These are phyloP conservation scores for Miscanthus lutarioriparius DNA, from an alignment of 176 grass and related monocot genomes.

Conservation along the genomic window DNA sequence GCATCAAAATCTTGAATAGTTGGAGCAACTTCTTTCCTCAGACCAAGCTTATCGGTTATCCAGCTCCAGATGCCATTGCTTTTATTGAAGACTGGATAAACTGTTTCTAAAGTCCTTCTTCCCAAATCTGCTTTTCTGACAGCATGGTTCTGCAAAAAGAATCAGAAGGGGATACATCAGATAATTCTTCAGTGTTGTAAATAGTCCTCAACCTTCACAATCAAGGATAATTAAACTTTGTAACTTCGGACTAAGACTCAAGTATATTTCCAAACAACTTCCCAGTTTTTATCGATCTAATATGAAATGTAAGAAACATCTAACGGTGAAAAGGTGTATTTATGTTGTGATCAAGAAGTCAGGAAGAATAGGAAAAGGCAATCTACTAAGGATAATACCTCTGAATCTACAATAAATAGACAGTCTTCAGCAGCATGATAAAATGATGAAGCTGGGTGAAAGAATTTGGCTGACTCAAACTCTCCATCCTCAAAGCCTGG, in stretches of 20 bases:
- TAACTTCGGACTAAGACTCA: background rate
- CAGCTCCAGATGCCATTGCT: conserved; percentile 69
- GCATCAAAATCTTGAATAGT: conserved; percentile 44
- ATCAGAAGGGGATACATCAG: conserved; percentile 1
- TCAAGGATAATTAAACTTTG: background rate
- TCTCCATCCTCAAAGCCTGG: conserved; percentile 92
- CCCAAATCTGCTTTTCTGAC: conserved; percentile 84
- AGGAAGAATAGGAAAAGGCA: background rate
- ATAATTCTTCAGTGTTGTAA: conserved; percentile 12
- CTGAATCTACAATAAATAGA: conserved; percentile 89
- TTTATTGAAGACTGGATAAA: conserved; percentile 62
- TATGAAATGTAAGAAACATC: conserved; percentile 20
- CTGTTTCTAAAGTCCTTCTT: conserved; percentile 68
- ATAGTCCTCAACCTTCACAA: background rate
- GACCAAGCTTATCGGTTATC: conserved; percentile 82
- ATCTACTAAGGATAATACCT: conserved; percentile 53
- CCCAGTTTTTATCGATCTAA: conserved; percentile 2
- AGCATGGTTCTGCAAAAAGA: conserved; percentile 67
- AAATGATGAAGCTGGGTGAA: conserved; percentile 74
- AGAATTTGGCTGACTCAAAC: conserved; percentile 90
- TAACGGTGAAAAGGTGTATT: background rate
- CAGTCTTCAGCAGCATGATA: conserved; percentile 69
- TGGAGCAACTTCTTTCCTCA: conserved; percentile 52
- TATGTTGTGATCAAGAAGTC: background rate
- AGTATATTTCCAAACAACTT: background rate